These are phyloP conservation scores for Cystobasidiaceae sp. DNA, from an alignment of 1,284 basidiomycete genomes.

Conservation along the genomic window DNA sequence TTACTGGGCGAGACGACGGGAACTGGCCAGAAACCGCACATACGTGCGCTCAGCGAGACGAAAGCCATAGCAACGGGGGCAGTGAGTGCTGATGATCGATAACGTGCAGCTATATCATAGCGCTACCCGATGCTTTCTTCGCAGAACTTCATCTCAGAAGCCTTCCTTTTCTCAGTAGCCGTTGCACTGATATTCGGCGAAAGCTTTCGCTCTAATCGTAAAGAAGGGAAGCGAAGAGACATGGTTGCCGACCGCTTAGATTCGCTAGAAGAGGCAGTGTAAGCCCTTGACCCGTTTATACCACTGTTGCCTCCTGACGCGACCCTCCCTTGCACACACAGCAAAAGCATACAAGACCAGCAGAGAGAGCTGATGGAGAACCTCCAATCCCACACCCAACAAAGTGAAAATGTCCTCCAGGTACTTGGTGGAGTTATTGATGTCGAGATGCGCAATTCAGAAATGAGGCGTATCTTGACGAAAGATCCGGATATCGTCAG, in stretches of 20 bases:
- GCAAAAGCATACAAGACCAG: constrained; percentile 11
- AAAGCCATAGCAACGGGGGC: constrained; percentile 30
- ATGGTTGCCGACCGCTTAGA: constrained; percentile 68
- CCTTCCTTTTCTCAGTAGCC: constrained; percentile 31
- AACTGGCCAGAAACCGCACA: constrained; percentile 20
- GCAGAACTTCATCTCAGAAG: constrained; percentile 31
- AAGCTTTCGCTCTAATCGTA: constrained; percentile 54
- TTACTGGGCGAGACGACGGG: constrained; percentile 17
- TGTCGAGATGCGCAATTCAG: constrained; percentile 22
- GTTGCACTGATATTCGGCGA: constrained; percentile 26
- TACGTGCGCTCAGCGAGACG: constrained; percentile 28
- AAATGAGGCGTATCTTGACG: constrained; percentile 21
- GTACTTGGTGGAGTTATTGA: constrained; percentile 27
- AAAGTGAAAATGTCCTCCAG: constrained; percentile 2
- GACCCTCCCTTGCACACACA: neutral
- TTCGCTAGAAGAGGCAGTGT: constrained; percentile 26
- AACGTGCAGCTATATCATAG: neutral
- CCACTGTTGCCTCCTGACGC: neutral
- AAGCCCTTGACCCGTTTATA: neutral
- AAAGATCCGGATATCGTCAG: constrained; percentile 24
- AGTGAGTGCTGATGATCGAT: neutral
- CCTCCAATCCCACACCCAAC: neutral
- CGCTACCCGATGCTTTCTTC: neutral
- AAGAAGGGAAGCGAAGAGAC: constrained; percentile 66
- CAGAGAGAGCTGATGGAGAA: constrained; percentile 5